Conservation (phyloP, 495 filamentous ascomycete species). For the Bacidia rubella region DNA sequence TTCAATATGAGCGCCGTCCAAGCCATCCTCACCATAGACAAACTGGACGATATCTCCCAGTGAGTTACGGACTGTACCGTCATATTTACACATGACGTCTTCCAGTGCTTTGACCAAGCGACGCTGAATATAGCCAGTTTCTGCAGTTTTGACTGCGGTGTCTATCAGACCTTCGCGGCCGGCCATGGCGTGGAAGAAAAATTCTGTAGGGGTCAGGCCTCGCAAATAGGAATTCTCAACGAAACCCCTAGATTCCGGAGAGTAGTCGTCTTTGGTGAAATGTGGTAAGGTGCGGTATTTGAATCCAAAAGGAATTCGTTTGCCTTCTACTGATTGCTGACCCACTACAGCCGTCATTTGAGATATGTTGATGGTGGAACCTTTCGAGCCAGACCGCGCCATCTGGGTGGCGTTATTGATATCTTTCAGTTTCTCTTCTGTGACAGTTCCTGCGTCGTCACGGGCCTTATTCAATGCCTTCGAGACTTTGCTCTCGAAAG, state of each 20-base stretch:
- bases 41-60: constrained; percentile 96
- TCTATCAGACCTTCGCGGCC: constrained; percentile 99
- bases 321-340: constrained; percentile 94
- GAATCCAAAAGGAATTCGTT: constrained; percentile 98
- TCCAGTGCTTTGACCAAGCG: constrained; percentile 95
- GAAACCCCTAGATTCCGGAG: constrained; percentile 90
- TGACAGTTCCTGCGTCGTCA: constrained; percentile 87
- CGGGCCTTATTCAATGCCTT: constrained; percentile 87
- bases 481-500: constrained; percentile 91
- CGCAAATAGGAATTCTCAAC: constrained; percentile 98
- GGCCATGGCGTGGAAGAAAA: constrained; percentile 99
- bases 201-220: constrained; percentile 88
- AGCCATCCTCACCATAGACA: constrained; percentile 91
- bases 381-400: constrained; percentile 93
- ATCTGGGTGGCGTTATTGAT: constrained; percentile 91
- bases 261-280: constrained; percentile 98
- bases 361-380: constrained; percentile 96
- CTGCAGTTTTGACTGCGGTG: constrained; percentile 97
- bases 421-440: constrained; percentile 85
- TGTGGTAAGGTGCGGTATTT: constrained; percentile 95
- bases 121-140: constrained; percentile 98
- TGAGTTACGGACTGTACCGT: constrained; percentile 94
- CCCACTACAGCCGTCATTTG: constrained; percentile 98
- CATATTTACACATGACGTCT: constrained; percentile 95
- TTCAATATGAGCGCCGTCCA: constrained; percentile 84